Evolutionary conservation across 805 yeast species (phyloP), one percentile per base, ranked within the genome.

Genomic region (Candida yuanshanica): DNA sequence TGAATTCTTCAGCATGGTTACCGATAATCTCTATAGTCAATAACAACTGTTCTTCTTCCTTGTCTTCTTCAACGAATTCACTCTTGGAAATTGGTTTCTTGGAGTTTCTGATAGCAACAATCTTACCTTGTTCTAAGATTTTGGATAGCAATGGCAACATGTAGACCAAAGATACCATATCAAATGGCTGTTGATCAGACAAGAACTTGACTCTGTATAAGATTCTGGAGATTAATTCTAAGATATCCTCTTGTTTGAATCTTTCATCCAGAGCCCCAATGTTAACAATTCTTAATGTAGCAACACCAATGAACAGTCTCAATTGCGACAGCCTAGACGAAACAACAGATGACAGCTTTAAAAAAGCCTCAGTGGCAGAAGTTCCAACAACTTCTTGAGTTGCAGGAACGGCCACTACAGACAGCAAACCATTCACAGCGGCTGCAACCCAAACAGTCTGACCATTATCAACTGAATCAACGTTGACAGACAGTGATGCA

Each of bases 31-130:
- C 95, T 51, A 90, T 62, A 0, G 91, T 83, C 43, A 91, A 65
- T 37, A 84, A 61, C 37, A 89, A 66, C 52, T 86, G 91, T 58
- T 89, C 97, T 60, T 90, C 96, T 56, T 84, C 89, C n/a, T 80
- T 80, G 50, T 81, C 87, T 58, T 86, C 95, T 41, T 87, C 91
- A 23, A 74, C 74, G 58, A 81, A 84, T 52, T 86, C 95, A 3
- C 81, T 67, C 23, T 79, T 81, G 1, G 72, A 66, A 9, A 65
- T 60, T 2, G 66, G 71, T 53, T 77, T 80, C 35, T 68, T 69
- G 3, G 80, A 67, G 51, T 74, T 76, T 47, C 67, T 72, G 39
- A 75, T 52, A 1, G 83, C 75, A 33, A 71, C 75, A 1, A 55
- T 62, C 42, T 78, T 81, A 44, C 95, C 93, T 35, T 71, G 74